A percentile compares a stretch with the other conserved stretches of the same genome.
Evolutionary conservation across 306 rosid species (phyloP).

Genomic region (Oemleria cerasiformis): DNA sequence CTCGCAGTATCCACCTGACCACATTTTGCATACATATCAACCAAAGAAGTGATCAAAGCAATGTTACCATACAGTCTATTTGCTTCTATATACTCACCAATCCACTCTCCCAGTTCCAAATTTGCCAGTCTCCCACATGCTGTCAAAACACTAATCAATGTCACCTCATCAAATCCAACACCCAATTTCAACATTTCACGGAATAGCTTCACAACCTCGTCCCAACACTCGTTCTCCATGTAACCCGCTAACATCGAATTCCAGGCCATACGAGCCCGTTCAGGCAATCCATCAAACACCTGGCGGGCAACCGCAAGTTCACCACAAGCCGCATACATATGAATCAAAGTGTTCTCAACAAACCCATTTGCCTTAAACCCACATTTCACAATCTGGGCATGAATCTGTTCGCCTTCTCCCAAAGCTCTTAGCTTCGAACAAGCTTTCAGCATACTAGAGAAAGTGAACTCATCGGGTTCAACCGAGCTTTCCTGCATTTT

Average conservation of each 20-base stretch:
- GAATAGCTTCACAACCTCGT: slow-evolving; percentile 47
- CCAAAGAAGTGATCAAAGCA: slow-evolving; percentile 46
- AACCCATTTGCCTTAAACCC: slow-evolving; percentile 36
- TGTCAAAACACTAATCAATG: slow-evolving; percentile 44
- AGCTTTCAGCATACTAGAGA: slow-evolving; percentile 49
- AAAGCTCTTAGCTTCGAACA: slow-evolving; percentile 41
- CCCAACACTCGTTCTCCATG: slow-evolving; percentile 44
- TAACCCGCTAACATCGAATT: slow-evolving; percentile 56
- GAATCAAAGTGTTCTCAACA: slow-evolving; percentile 50
- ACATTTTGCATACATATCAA: slow-evolving; percentile 66
- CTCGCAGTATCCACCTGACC: slow-evolving; percentile 48
- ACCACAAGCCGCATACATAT: slow-evolving; percentile 41
- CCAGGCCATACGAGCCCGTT: slow-evolving; percentile 39
- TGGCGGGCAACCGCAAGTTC: slow-evolving; percentile 41
- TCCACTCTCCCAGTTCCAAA: slow-evolving; percentile 55
- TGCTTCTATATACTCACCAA: slow-evolving; percentile 36
- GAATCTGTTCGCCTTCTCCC: slow-evolving; percentile 49
- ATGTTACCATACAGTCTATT: slow-evolving; percentile 34
- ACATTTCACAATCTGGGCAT: slow-evolving; percentile 42
- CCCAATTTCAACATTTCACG: slow-evolving; percentile 25
- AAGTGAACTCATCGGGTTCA: slow-evolving; percentile 39
- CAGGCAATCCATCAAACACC: slow-evolving; percentile 52
- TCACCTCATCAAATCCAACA: slow-evolving; percentile 49
- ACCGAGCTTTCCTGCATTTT: slow-evolving; percentile 40
- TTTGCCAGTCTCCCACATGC: slow-evolving; percentile 55